Evolutionary conservation across 1,139 yeast species (phyloP), one percentile per base, ranked within the genome.

Genomic region (Geotrichum reessii): DNA sequence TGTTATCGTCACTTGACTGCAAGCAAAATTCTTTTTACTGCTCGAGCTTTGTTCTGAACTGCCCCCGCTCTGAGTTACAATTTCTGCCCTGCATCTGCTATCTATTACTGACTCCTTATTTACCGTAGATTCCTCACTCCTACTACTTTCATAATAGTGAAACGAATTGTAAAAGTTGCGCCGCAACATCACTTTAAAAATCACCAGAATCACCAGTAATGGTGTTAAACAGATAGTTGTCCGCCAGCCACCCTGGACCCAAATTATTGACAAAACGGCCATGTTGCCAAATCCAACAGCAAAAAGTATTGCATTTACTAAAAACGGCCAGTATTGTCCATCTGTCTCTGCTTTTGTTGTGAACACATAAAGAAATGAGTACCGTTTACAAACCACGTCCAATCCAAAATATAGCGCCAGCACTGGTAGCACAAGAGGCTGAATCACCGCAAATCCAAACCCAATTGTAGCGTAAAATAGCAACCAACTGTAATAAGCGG

Each of bases 271-370:
- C 47, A 76, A 63, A 54, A 75, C 65, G 53, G 73, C 70, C 27
- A 73, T 58, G 57, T 74, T 73, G 21, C 78, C 78, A 52, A 75
- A 67, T 1, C 63, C 71, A 1, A 67, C 62, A 2, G 76, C 73
- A 62, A 74, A 73, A 12, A 75, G 58, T 37, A 73, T 44, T 33
- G 74, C 67, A 60, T 74, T 72, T 63, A 67, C 67, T 21, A 74
- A 62, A 47, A 72, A 61, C 0, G 76, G 75, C 78, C 78, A 75
- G 63, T 64, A 74, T 49, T 63, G 60, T 1, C 78, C 78, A 37
- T 74, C 74, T 22, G 75, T 69, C 62, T 75, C 78, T 21, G 71
- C 71, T 59, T 74, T 74, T 19, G 78, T 75, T 48, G 67, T 68
- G 54, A 66, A 71, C 63, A 74, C 71, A 61, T 74, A 74, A 66